phyloP scores from a whole-genome alignment of 805 yeast genomes.

The Candida succiphila region DNA sequence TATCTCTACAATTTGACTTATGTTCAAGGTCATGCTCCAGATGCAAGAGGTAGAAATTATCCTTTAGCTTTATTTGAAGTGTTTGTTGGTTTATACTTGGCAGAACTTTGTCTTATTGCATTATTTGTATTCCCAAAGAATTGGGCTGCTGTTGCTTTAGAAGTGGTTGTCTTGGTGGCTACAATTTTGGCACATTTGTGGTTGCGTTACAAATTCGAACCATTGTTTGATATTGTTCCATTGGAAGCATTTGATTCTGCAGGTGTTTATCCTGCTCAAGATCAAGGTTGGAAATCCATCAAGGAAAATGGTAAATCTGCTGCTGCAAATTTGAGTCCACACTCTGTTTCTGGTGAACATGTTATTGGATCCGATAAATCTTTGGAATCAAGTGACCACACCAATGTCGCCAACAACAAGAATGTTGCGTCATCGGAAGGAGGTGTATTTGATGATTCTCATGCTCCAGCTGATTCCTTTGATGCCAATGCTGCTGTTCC shows the following conservation, averaged over 20 bases:
- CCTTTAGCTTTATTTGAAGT: constrained; percentile 64
- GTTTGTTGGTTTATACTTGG: constrained; percentile 62
- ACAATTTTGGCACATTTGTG: constrained; percentile 53
- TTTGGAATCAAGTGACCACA: constrained; percentile 23
- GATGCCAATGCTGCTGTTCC: constrained; percentile 3
- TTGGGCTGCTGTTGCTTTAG: constrained; percentile 72
- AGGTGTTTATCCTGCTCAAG: constrained; percentile 49
- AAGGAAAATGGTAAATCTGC: constrained; percentile 36
- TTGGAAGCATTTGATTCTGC: constrained; percentile 47
- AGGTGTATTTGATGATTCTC: background rate
- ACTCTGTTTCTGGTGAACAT: background rate
- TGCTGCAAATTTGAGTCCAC: constrained; percentile 21
- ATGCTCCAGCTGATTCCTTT: constrained; percentile 1
- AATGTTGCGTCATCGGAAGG: constrained; percentile 1
- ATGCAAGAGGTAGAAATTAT: constrained; percentile 65
- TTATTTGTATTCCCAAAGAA: constrained; percentile 68
- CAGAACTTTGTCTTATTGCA: constrained; percentile 60
- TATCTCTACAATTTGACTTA: constrained; percentile 53
- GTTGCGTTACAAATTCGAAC: constrained; percentile 48
- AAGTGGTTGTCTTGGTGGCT: constrained; percentile 45
- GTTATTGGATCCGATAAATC: constrained; percentile 2
- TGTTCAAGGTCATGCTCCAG: constrained; percentile 50
- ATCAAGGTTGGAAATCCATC: constrained; percentile 56
- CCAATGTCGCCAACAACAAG: background rate
- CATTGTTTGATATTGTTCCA: constrained; percentile 62